phyloP scores from a whole-genome alignment of 495 filamentous ascomycete genomes.

The Ramalina intermedia region DNA sequence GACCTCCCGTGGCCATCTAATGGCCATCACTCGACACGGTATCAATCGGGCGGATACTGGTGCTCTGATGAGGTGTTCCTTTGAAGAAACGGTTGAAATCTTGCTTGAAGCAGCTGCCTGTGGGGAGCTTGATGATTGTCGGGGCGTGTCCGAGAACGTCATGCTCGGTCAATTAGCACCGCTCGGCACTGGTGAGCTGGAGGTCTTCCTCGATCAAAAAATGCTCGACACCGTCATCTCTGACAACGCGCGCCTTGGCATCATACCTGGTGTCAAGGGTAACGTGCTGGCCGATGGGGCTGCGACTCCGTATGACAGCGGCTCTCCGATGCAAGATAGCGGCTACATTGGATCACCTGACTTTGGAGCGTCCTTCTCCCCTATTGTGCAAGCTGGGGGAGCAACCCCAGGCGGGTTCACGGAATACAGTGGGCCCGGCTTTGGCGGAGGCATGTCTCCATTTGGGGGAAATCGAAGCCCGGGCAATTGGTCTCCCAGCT shows the following conservation, averaged over 20 bases:
- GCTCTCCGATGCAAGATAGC: conserved; percentile 72
- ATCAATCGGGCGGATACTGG: conserved; percentile 97
- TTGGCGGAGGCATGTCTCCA: conserved; percentile 51
- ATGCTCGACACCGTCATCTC: conserved; percentile 92
- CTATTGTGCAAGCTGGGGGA: conserved; percentile 61
- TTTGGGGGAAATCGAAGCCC: conserved; percentile 51
- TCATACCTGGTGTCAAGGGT: conserved; percentile 61
- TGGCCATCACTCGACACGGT: conserved; percentile 92
- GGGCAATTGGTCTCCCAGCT: conserved; percentile 51
- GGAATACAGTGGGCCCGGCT: conserved; percentile 38
- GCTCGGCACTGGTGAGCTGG: conserved; percentile 88
- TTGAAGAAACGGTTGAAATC: conserved; percentile 98
- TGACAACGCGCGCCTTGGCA: conserved; percentile 66
- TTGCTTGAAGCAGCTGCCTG: conserved; percentile 84
- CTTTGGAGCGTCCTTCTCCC: conserved; percentile 74
- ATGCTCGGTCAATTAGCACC: conserved; percentile 96
- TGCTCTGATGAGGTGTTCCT: conserved; percentile 97
- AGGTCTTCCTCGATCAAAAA: conserved; percentile 80
- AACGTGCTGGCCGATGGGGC: conserved; percentile 60
- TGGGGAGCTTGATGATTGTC: conserved; percentile 93
- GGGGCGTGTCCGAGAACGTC: conserved; percentile 95
- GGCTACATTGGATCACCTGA: conserved; percentile 63
- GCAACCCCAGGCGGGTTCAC: conserved; percentile 67
- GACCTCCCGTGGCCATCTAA: conserved; percentile 84
- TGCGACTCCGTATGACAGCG: conserved; percentile 86